phyloP scores from a whole-genome alignment of 805 yeast species.

The Kregervanrija fluxuum region DNA sequence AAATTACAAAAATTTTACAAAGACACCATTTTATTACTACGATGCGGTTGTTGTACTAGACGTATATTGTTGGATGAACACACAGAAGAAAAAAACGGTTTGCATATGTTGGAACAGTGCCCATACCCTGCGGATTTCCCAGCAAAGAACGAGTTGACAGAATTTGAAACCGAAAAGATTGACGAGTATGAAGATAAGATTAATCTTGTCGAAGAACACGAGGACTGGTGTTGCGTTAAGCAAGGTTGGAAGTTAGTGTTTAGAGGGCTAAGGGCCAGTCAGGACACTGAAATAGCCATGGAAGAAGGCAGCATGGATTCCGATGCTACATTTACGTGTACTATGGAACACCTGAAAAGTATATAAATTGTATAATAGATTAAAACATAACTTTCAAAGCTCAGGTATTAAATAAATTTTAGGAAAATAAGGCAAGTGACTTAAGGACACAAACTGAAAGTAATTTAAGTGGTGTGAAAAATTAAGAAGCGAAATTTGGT shows the following conservation, averaged over 20 bases:
- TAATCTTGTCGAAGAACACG: slow-evolving; percentile 29
- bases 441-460: neutral
- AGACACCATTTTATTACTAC: slow-evolving; percentile 22
- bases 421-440: neutral
- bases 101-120: slow-evolving; percentile 16
- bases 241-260: slow-evolving; percentile 8
- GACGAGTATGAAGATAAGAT: slow-evolving; percentile 18
- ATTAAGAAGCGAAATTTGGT: neutral
- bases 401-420: neutral
- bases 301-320: no score
- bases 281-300: neutral
- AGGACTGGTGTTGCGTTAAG: slow-evolving; percentile 30
- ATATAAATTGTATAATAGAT: no score
- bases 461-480: neutral
- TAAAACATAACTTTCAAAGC: neutral
- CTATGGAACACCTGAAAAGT: no score
- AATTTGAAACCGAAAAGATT: slow-evolving; percentile 8
- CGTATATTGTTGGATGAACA: slow-evolving; percentile 24
- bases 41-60: slow-evolving; percentile 30
- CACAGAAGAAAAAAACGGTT: neutral
- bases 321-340: no score
- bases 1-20: slow-evolving; percentile 21
- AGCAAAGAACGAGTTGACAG: slow-evolving; percentile 7
- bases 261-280: slow-evolving; percentile 4
- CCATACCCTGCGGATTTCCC: slow-evolving; percentile 22